Conservation (phyloP, 352 stramenopile genomes). For the Phytophthora fragariaefolia region DNA sequence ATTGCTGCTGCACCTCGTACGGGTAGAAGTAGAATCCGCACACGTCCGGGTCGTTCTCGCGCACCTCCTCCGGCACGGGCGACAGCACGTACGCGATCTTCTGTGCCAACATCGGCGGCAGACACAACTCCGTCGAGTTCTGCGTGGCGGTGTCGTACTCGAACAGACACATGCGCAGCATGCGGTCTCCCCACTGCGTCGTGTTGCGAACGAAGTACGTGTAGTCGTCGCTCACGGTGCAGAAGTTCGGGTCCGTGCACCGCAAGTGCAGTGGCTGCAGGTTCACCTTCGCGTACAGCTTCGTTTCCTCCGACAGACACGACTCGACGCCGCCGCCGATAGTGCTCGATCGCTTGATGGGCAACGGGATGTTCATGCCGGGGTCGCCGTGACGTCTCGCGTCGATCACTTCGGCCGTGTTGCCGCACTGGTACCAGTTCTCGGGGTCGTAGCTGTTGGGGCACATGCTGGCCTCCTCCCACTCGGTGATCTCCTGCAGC, state of each 20-base stretch:
- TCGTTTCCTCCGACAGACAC: constrained; percentile 61
- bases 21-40: constrained; percentile 82
- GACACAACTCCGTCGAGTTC: constrained; percentile 62
- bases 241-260: constrained; percentile 59
- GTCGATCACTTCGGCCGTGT: constrained; percentile 59
- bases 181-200: constrained; percentile 66
- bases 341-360: constrained; percentile 34
- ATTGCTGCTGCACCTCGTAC: constrained; percentile 69
- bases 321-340: constrained; percentile 47
- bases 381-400: constrained; percentile 31
- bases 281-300: constrained; percentile 65
- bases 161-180: constrained; percentile 76
- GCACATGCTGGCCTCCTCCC: constrained; percentile 72
- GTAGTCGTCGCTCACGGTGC: constrained; percentile 39
- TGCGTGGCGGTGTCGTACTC: constrained; percentile 59
- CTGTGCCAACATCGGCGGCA: constrained; percentile 64
- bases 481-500: constrained; percentile 75
- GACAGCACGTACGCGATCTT: constrained; percentile 66
- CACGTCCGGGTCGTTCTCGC: constrained; percentile 67
- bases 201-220: constrained; percentile 74
- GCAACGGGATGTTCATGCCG: constrained; percentile 47
- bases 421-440: constrained; percentile 80
- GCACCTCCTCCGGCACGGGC: constrained; percentile 56
- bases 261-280: constrained; percentile 66
- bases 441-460: constrained; percentile 74